Evolutionary conservation across 225 moss, liverwort and hornwort genomes (phyloP).

Genomic region (Physcomitrellopsis africana): DNA sequence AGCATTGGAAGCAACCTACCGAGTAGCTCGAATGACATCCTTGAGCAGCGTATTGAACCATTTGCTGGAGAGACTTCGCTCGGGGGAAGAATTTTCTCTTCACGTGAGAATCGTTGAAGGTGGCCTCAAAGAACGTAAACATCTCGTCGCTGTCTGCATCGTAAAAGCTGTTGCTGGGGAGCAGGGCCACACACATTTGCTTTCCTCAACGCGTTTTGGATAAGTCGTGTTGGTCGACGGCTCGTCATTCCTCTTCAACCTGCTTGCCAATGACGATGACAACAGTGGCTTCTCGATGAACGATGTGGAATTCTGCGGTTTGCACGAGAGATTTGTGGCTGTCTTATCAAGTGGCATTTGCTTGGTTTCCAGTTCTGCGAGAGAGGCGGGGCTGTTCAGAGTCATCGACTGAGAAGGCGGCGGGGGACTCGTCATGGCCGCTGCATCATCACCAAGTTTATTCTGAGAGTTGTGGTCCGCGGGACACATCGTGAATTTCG

Average conservation of each 20-base stretch:
- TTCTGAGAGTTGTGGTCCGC: neutral
- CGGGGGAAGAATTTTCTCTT: neutral
- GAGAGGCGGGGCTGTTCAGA: neutral
- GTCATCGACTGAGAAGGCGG: neutral
- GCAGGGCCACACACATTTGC: neutral
- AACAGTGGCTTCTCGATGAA: slow-evolving; percentile 21
- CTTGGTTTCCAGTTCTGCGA: neutral
- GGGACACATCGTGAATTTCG: neutral
- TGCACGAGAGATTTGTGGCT: slow-evolving; percentile 19
- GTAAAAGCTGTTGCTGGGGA: neutral
- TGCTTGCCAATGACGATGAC: neutral
- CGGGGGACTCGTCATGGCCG: neutral
- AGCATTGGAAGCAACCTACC: neutral
- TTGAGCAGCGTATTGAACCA: slow-evolving; percentile 21
- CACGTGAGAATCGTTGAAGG: neutral
- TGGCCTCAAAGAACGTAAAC: slow-evolving; percentile 39
- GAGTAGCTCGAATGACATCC: neutral
- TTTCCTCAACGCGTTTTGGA: neutral
- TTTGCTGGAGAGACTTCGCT: slow-evolving; percentile 25
- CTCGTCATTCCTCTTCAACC: neutral
- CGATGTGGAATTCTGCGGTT: slow-evolving; percentile 28
- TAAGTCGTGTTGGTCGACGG: neutral
- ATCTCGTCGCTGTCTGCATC: slow-evolving; percentile 32
- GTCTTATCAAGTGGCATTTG: slow-evolving; percentile 17
- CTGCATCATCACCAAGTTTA: neutral